Evolutionary conservation across 345 rosid genomes (phyloP), one percentile per base, ranked within the genome.

Genomic region (Aurinia saxatilis): DNA sequence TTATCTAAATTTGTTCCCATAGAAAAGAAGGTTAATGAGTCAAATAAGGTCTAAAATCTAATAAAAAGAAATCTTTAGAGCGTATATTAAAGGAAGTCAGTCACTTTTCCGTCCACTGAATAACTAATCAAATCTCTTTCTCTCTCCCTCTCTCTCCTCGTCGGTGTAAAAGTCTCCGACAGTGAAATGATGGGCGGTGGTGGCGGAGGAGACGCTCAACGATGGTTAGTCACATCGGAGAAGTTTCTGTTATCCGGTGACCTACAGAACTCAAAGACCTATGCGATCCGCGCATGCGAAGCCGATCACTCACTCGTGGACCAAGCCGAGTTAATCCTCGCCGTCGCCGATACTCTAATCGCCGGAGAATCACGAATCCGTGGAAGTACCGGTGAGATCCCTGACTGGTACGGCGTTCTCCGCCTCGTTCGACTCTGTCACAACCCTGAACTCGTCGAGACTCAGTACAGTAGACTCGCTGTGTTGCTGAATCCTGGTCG

Each of bases 261-360:
- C 64, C 69, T 86, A 37, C 82, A 83, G 34, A 96, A 93, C 17
- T 82, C 98, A 12, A 70, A 81, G 52, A 74, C 76, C 41, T 89
- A 83, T 62, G 96, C 96, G 74, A 78, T 78, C 75, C 82, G 95
- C n/a, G 95, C 84, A 11, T 75, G 95, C 5, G 96, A 87, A 29
- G 84, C 85, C 13, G 84, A 84, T 74, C 93, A 91, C 23, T 68
- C 84, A 23, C 80, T 80, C 34, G 70, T 63, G 35, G 83, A 83
- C 35, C 65, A 60, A 10, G 80, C 95, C 1, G 88, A 80, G 57
- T 81, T 78, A 54, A 80, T 92, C 58, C 85, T 92, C 31, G 91
- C 95, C 58, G 82, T 92, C 10, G 85, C 82, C 42, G 98, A 92
- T 70, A 84, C 95, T 27, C 71, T 92, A n/a, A 66, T 91, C 54